Percentiles rank a stretch among this genome's conserved stretches.
phyloP scores from a whole-genome alignment of 371 early-diverging fungal genomes.

The Catenaria anguillulae region DNA sequence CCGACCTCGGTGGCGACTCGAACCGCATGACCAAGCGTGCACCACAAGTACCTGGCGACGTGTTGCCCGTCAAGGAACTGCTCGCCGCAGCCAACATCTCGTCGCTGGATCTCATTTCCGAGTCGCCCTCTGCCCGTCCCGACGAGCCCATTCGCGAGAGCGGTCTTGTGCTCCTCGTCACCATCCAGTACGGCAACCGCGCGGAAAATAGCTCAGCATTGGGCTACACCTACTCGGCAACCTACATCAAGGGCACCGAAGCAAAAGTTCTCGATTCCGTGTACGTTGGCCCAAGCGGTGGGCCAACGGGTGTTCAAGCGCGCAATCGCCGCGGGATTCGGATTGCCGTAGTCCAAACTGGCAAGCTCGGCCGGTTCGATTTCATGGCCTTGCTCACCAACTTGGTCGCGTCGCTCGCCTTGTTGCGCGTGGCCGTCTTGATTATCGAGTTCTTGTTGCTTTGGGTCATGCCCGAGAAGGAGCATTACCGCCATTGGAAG shows the following conservation, averaged over 20 bases:
- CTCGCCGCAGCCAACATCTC: slow-evolving; percentile 1
- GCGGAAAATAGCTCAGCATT: too few relatives aligned
- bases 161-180: slow-evolving; percentile 30
- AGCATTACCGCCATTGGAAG: slow-evolving; percentile 26
- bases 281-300: not conserved
- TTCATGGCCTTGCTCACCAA: slow-evolving; percentile 28
- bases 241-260: slow-evolving; percentile 27
- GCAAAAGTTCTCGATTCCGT: slow-evolving; percentile 19
- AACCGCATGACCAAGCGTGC: not conserved
- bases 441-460: slow-evolving; percentile 38
- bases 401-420: slow-evolving; percentile 34
- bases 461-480: slow-evolving; percentile 25
- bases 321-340: slow-evolving; percentile 35
- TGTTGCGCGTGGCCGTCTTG: slow-evolving; percentile 31
- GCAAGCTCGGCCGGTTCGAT: slow-evolving; percentile 34
- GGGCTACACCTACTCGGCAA: slow-evolving; percentile 25
- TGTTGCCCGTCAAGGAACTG: slow-evolving; percentile 13
- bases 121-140: slow-evolving; percentile 10
- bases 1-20: not conserved
- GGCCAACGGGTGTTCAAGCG: slow-evolving; percentile 16
- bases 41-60: slow-evolving; percentile 21
- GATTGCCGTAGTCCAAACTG: slow-evolving; percentile 29
- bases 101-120: slow-evolving; percentile 2
- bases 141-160: slow-evolving; percentile 24
- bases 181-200: too few relatives aligned